phyloP scores from a whole-genome alignment of 2,329 filamentous ascomycete species.

The Penicillium sp. region DNA sequence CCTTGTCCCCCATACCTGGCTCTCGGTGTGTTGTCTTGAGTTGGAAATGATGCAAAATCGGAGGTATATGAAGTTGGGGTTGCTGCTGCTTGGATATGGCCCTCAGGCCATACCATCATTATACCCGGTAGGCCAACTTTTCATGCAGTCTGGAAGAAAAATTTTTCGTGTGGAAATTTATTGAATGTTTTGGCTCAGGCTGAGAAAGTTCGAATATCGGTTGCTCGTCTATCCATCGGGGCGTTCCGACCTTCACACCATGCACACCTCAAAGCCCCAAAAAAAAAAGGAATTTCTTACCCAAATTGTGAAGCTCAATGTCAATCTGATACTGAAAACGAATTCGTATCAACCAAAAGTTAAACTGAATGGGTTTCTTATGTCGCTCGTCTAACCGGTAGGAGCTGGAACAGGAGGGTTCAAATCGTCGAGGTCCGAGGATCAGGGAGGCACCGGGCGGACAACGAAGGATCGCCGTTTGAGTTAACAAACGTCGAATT shows the following conservation, averaged over 20 bases:
- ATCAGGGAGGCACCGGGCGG: constrained; percentile 33
- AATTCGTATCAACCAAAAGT: constrained; percentile 9
- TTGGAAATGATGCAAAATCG: not conserved
- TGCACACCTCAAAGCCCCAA: constrained; percentile 4
- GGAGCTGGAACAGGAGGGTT: constrained; percentile 37
- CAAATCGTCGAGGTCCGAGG: constrained; percentile 30
- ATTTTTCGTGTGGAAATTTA: not conserved
- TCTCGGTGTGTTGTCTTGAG: not conserved
- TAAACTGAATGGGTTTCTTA: constrained; percentile 19
- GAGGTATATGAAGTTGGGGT: not conserved
- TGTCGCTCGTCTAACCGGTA: constrained; percentile 41
- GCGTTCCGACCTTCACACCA: constrained; percentile 9
- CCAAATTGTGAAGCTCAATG: constrained; percentile 16
- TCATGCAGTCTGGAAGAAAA: not conserved
- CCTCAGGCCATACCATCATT: not conserved
- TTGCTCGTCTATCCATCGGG: not conserved
- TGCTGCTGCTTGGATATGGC: not conserved
- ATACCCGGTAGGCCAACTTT: not conserved
- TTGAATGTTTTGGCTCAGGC: not conserved
- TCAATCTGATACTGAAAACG: constrained; percentile 15
- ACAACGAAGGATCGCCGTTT: constrained; percentile 35
- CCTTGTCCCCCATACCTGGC: not conserved
- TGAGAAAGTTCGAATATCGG: not conserved
- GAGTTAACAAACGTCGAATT: constrained; percentile 42
- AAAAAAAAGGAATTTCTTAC: constrained; percentile 11